Evolutionary conservation across 768 basidiomycete genomes (phyloP).

Genomic region (Russula sp.): DNA sequence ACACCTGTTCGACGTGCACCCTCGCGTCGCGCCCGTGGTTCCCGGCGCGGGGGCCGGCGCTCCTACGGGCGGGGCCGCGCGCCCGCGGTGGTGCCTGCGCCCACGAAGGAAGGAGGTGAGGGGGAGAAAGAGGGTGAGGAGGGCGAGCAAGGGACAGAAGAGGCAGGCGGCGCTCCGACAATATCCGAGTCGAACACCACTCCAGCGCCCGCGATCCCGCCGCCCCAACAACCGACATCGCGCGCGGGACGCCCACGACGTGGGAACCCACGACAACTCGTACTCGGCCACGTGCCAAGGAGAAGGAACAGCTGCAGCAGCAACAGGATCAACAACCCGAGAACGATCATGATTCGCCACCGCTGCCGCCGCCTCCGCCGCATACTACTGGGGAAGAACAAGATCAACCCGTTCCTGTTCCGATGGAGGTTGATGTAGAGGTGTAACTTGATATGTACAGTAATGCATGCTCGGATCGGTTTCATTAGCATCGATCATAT

Average conservation of each 20-base stretch:
- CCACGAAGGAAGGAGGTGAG: background rate
- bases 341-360: constrained; percentile 23
- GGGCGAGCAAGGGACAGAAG: background rate
- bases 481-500: background rate
- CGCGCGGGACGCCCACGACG: constrained; percentile 18
- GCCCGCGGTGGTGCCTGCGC: constrained; percentile 15
- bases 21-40: constrained; percentile 30
- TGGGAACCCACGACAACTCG: constrained; percentile 4
- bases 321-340: background rate
- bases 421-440: constrained; percentile 41
- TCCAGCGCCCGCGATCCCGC: background rate
- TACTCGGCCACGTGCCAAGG: constrained; percentile 17
- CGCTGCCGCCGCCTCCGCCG: constrained; percentile 6
- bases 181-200: background rate
- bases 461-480: background rate
- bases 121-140: background rate
- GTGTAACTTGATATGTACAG: too few species aligned
- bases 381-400: constrained; percentile 7
- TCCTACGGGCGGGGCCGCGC: constrained; percentile 3
- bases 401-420: constrained; percentile 35
- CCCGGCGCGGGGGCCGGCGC: constrained; percentile 31
- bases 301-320: constrained; percentile 8
- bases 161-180: background rate
- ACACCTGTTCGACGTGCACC: constrained; percentile 33
- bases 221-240: background rate